A percentile compares a stretch with the other conserved stretches of the same genome.
Evolutionary conservation across 352 stramenopile species (phyloP).

Genomic region (Phytophthora sp.): DNA sequence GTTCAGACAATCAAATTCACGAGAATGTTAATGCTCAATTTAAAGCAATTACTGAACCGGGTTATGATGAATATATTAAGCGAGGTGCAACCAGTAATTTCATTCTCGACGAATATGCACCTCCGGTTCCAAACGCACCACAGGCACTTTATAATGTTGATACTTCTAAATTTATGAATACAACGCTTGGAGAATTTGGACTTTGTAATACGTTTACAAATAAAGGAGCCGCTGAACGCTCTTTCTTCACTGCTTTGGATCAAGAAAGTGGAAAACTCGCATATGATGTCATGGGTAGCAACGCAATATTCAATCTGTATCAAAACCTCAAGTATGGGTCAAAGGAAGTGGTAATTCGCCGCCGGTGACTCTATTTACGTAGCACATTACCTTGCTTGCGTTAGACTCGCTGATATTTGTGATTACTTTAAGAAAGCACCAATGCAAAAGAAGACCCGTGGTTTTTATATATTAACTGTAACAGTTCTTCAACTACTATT

Average conservation of each 20-base stretch:
- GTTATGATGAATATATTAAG: conserved; percentile 5
- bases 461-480: conserved; percentile 13
- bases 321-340: conserved; percentile 2
- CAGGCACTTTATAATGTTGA: background rate
- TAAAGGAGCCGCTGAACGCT: background rate
- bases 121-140: background rate
- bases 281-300: background rate
- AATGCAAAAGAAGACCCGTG: conserved; percentile 15
- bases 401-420: conserved; percentile 11
- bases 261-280: conserved; percentile 1
- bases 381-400: conserved; percentile 11
- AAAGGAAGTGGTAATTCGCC: background rate
- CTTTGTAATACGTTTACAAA: background rate
- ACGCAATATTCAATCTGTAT: conserved; percentile 5
- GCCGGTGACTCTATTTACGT: background rate
- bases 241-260: background rate
- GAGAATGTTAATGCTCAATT: conserved; percentile 15
- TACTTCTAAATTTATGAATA: background rate
- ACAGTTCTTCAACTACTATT: background rate
- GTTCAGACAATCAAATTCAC: conserved; percentile 22
- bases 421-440: conserved; percentile 25
- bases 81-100: conserved; percentile 1
- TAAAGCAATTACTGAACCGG: conserved; percentile 15
- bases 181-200: background rate
- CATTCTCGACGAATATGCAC: background rate